Conservation (phyloP, 257 asterid species). For the Lavandula angustifolia region DNA sequence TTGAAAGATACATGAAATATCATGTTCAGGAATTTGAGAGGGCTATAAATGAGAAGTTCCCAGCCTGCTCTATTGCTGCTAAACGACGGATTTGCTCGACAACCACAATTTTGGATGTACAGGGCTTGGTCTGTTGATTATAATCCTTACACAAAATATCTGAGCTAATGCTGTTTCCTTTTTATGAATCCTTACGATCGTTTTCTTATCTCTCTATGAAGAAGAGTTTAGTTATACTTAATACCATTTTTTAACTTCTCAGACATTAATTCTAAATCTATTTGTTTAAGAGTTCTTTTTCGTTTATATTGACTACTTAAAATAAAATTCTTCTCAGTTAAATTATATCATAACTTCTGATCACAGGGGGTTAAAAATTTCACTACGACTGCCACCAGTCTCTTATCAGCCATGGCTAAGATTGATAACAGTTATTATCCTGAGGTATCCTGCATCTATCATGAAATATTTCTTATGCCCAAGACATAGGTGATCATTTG, state of each 20-base stretch:
- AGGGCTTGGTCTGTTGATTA: conserved; percentile 79
- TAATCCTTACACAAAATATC: conserved; percentile 22
- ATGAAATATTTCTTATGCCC: conserved; percentile 4
- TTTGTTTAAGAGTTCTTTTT: conserved; percentile 20
- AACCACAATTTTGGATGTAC: conserved; percentile 89
- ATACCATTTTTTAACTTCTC: no score
- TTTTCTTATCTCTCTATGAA: conserved; percentile 20
- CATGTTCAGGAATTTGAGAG: conserved; percentile 97
- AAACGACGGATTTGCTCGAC: conserved; percentile 77
- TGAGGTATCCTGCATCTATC: conserved; percentile 55
- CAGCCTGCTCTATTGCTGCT: conserved; percentile 93
- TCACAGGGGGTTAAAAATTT: conserved; percentile 82
- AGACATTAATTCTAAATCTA: no score
- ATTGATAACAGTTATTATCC: conserved; percentile 81
- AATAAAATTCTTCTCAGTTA: conserved; percentile 11
- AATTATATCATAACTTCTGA: conserved; percentile 24
- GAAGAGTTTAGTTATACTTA: conserved; percentile 22
- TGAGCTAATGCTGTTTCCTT: conserved; percentile 17
- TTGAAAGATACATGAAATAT: conserved; percentile 77
- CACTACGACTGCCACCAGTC: conserved; percentile 69
- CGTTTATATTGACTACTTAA: conserved; percentile 16
- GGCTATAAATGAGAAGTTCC: conserved; percentile 80
- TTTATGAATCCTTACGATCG: conserved; percentile 3
- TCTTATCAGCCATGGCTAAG: conserved; percentile 79
- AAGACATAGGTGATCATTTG: conserved; percentile 7